Base-by-base conservation (phyloP, 306 rosid genomes). In the Cucurbita argyrosperma region DNA sequence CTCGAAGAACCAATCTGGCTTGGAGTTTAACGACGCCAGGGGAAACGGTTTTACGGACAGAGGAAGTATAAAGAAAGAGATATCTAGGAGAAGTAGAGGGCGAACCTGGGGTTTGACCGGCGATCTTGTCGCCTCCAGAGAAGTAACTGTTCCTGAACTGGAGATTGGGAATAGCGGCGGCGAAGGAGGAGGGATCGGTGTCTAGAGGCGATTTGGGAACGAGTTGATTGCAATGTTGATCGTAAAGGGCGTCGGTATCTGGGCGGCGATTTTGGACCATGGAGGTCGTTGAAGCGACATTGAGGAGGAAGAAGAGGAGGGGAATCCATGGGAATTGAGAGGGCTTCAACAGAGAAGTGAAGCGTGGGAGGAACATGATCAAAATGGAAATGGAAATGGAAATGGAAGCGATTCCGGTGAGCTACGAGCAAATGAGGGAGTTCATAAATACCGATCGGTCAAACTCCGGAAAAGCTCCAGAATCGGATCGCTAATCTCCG, bases 61-160 rank as follows among this genome's bases (percentile, higher is more conserved):
- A 58, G 35, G 3, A 74, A 5, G 77, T 75, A 21, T 56, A 79
- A 14, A 92, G 80, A n/a, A 56, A 39, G 10, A 77, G 35, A 55
- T n/a, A 66, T 37, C 74, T 84, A 1, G 49, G 59, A 63, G 6
- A 40, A 40, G 18, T 49, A 0, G 30, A 4, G 50, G 75, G 14
- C 19, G 63, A 21, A 19, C 37, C 60, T 10, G 55, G n/a, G 69
- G 84, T 77, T 62, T 10, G 57, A n/a, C 79, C 80, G 82, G 90
- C 76, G 16, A 88, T 53, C 13, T 65, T 84, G 45, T 78, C 85
- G 58, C 96, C 96, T 55, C 93, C 96, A 51, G 83, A 35, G 87
- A 88, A 88, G 81, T 77, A 90, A 0, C 86, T 88, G 39, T 26
- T 67, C 45, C 72, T 74, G 70, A 88, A 77, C 5, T 40, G 82